Evolutionary conservation across 225 moss, liverwort and hornwort genomes (phyloP), one percentile per base, ranked within the genome.

Genomic region (Bryoerythrophyllum caledonicum): DNA sequence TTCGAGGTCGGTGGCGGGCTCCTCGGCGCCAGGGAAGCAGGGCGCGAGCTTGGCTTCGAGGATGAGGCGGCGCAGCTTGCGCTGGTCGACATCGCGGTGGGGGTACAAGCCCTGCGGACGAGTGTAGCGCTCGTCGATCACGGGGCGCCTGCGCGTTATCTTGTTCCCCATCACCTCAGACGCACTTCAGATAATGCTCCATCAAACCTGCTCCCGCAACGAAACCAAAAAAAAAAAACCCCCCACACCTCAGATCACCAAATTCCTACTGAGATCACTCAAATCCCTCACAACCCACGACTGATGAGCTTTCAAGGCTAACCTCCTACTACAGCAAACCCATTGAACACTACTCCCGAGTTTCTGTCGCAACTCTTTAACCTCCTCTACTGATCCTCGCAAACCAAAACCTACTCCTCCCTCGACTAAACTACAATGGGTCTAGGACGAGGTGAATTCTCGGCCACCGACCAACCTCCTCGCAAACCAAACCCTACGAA

Each of bases 141-240:
- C 73, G 32, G 80, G 85, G 58, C 85, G 88, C 61, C 88, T 85
- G 57, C 88, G 88, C 71, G 88, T 85, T 68, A 88, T 88, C 78
- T 88, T 88, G 17, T 88, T 88, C 78, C 88, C 88, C 88, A 88
- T 88, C 80, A 69, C 82, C 78, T 72, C 74, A n/a, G n/a, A n/a
- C n/a, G n/a, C 61, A 56, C 75, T 63, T 72, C 15, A 82, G 63
- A 57, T 65, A 76, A 76, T 74, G 75, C 78, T 88, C 88, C 82
- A 88, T 75, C 61, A 72, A 67, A 41, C 75, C 85, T 85, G 68
- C n/a, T n/a, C n/a, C n/a, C n/a, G n/a, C n/a, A n/a, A n/a, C n/a
- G n/a, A n/a, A n/a, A n/a, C n/a, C n/a, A n/a, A n/a, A n/a, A 11
- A 75, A n/a, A 53, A 81, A 58, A 5, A 60, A 21, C 32, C 15